Evolutionary conservation across 2,329 filamentous ascomycete species (phyloP), one percentile per base, ranked within the genome.

Genomic region (Epichloe festucae): DNA sequence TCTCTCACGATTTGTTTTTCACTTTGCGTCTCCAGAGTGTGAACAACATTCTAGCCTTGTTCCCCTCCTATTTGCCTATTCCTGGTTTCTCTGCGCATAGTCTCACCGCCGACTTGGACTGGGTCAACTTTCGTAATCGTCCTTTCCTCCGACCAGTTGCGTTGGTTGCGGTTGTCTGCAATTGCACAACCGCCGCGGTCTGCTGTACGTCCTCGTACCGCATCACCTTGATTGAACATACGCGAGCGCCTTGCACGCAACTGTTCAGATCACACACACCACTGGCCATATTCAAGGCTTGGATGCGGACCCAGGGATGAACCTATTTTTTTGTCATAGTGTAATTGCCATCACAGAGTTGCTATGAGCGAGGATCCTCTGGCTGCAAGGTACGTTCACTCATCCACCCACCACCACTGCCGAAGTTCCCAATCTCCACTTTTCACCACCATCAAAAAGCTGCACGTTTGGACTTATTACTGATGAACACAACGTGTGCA

Each of bases 351-450:
- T 55, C 53, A 54, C 58, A 31, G 50, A 48, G 62, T 59, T 79
- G 78, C 76, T 81, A 83, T 83, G 79, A 82, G 72, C 74, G 75
- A 74, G 69, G 75, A 81, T 69, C 73, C 74, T 69, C 68, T 68
- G 64, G 67, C 69, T 68, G 71, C 72, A 65, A 81, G 77, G 79
- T 70, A 73, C 67, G 67, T 49, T 52, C 19, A 23, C 38, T 27
- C 21, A 17, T 17, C 27, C 27, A 31, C 8, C 27, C 27, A 31
- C 45, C 51, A 40, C 48, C 53, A 50, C 54, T 46, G 17, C 46
- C 50, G 47, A 39, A 44, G 50, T 49, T 23, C 41, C 39, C 51
- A 40, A 50, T 56, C 53, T 54, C 53, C 48, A 54, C 51, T 52
- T 46, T 55, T 19, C 49, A 52, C 53, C 36, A 53, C 49, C 43